phyloP scores from a whole-genome alignment of 805 yeast species.

The Yarrowia porcina region DNA sequence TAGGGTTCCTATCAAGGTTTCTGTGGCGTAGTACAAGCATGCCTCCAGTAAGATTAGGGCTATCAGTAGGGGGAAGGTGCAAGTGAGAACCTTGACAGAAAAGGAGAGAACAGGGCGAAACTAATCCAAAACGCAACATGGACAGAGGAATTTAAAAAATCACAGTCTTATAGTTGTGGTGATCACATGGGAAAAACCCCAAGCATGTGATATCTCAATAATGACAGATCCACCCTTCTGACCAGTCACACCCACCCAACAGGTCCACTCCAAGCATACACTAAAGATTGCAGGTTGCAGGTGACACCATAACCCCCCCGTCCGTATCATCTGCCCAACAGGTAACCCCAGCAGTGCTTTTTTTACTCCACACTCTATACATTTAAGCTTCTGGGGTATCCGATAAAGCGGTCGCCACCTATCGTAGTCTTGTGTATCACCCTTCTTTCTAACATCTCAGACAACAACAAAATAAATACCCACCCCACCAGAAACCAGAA shows the following conservation, averaged over 20 bases:
- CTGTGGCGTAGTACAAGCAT: constrained; percentile 24
- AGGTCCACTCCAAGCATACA: neutral
- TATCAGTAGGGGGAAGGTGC: constrained; percentile 6
- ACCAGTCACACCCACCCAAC: neutral
- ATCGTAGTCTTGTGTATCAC: neutral
- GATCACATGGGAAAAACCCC: too few relatives aligned
- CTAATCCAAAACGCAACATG: neutral
- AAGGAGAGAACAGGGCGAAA: neutral
- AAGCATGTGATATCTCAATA: too few relatives aligned
- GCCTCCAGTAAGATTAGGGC: neutral
- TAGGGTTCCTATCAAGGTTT: constrained; percentile 5
- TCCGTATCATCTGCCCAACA: neutral
- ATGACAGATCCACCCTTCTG: neutral
- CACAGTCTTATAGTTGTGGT: too few relatives aligned
- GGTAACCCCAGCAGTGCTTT: neutral
- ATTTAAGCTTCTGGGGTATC: neutral
- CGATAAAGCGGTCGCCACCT: constrained; percentile 11
- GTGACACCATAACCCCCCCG: neutral
- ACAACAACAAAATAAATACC: neutral
- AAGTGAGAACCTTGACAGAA: neutral
- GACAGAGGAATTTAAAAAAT: neutral
- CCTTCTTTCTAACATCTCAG: neutral
- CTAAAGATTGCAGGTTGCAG: neutral
- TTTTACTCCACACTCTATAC: neutral
- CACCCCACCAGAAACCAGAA: neutral